Evolutionary conservation across 108 stramenopile species (phyloP).

Genomic region (Nannochloropsis granulata): DNA sequence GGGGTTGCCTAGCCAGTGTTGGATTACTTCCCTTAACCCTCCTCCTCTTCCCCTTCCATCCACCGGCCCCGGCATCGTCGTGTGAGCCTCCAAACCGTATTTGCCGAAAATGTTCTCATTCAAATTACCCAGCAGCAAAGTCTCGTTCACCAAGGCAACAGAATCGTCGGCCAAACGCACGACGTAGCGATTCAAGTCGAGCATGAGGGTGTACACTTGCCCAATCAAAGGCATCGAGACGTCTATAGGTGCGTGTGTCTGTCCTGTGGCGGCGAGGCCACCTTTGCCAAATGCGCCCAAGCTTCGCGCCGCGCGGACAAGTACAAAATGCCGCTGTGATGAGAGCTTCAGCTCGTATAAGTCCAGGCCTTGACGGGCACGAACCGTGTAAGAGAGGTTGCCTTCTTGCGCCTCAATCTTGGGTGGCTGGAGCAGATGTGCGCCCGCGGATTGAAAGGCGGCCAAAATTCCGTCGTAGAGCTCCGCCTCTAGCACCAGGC

Average conservation of each 20-base stretch:
- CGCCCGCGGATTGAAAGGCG: neutral
- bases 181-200: neutral
- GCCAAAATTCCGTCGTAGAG: neutral
- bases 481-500: neutral
- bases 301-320: neutral
- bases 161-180: neutral
- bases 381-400: neutral
- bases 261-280: neutral
- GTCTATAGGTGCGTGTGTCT: neutral
- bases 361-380: neutral
- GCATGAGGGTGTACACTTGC: neutral
- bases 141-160: neutral
- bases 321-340: neutral
- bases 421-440: neutral
- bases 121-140: neutral
- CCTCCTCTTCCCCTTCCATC: too few species aligned
- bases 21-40: too few species aligned
- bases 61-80: neutral
- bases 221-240: neutral
- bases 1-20: too few species aligned
- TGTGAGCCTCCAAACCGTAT: neutral
- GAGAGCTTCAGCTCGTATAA: neutral
- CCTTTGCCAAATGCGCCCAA: neutral
- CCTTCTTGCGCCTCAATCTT: neutral
- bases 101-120: neutral